Conservation (phyloP, 2,329 filamentous ascomycete species). For the Cercospora berteroae region DNA sequence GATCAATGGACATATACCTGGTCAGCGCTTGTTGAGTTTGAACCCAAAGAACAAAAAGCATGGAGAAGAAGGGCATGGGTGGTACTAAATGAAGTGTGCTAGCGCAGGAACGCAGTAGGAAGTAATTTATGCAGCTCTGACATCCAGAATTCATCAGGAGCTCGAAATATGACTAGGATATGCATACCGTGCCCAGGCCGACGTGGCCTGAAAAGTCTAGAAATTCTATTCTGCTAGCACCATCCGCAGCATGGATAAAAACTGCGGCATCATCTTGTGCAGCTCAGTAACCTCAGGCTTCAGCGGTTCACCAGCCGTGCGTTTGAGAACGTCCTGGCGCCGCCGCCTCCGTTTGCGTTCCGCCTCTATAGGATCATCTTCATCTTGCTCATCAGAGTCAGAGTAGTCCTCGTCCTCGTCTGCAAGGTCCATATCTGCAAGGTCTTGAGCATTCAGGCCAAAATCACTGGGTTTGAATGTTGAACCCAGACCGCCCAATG, state of each 20-base stretch:
- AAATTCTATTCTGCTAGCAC: constrained; percentile 34
- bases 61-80: constrained; percentile 56
- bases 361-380: constrained; percentile 81
- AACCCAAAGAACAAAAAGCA: constrained; percentile 56
- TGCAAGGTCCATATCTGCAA: constrained; percentile 81
- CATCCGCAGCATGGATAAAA: constrained; percentile 39
- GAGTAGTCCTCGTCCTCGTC: constrained; percentile 66
- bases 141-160: not conserved
- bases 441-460: constrained; percentile 80
- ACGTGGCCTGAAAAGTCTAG: not conserved
- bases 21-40: constrained; percentile 57
- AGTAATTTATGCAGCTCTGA: not conserved
- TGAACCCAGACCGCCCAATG: constrained; percentile 54
- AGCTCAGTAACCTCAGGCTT: constrained; percentile 39
- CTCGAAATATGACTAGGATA: not conserved
- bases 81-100: constrained; percentile 38
- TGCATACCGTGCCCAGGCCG: not conserved
- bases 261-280: constrained; percentile 37
- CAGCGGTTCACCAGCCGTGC: constrained; percentile 39
- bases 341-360: constrained; percentile 76
- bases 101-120: not conserved
- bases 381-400: constrained; percentile 68
- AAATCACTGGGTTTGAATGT: constrained; percentile 80
- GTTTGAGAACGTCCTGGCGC: constrained; percentile 69
- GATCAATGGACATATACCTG: constrained; percentile 54